A percentile compares a stretch with the other conserved stretches of the same genome.
Conservation (phyloP, 177 flowering plant species). For the Vitis hybrid region DNA sequence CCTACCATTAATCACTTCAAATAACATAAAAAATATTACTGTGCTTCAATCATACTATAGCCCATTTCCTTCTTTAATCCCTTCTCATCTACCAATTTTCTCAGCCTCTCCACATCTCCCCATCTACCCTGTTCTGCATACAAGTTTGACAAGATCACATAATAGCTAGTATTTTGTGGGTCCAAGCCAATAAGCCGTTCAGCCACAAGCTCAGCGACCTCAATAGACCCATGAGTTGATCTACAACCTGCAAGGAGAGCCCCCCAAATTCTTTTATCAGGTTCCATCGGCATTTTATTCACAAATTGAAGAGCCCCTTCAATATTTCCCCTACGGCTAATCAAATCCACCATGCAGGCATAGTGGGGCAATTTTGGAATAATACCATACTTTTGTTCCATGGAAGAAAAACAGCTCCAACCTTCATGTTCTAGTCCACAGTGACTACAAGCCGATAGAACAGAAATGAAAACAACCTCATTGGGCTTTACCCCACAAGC, state of each 20-base stretch:
- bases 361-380: conserved; percentile 48
- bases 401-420: conserved; percentile 43
- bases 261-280: conserved; percentile 53
- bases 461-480: conserved; percentile 41
- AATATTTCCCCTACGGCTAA: conserved; percentile 42
- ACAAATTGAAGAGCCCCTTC: conserved; percentile 48
- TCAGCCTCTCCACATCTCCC: conserved; percentile 50
- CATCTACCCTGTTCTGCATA: conserved; percentile 45
- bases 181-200: conserved; percentile 34
- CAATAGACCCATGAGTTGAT: conserved; percentile 23
- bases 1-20: background rate
- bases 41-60: conserved; percentile 35
- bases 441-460: conserved; percentile 57
- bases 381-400: conserved; percentile 39
- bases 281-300: conserved; percentile 45
- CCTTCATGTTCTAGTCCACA: conserved; percentile 52
- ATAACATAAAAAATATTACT: background rate
- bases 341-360: conserved; percentile 66
- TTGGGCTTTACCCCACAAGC: conserved; percentile 40
- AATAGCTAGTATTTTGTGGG: conserved; percentile 36
- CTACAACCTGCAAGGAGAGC: conserved; percentile 51
- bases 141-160: conserved; percentile 36
- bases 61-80: conserved; percentile 39
- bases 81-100: conserved; percentile 35
- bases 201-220: conserved; percentile 40